Conservation (phyloP, 2,329 filamentous ascomycete genomes). For the Ilyonectria destructans region DNA sequence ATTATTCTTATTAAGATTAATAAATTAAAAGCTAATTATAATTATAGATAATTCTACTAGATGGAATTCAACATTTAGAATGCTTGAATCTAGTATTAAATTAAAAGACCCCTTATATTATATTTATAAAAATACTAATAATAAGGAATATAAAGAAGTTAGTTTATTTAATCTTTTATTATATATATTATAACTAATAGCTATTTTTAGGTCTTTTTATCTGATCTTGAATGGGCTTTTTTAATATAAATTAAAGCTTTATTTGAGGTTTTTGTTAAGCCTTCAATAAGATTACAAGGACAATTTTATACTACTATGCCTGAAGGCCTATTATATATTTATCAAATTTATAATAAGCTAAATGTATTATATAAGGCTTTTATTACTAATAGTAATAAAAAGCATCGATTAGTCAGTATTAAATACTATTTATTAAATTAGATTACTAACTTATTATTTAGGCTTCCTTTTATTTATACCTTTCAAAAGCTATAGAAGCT, state of each 20-base stretch:
- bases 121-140: conserved; percentile 16
- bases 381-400: too few species aligned
- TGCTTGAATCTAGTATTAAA: not conserved
- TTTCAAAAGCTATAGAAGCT: too few species aligned
- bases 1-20: not conserved
- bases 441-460: too few species aligned
- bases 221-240: not conserved
- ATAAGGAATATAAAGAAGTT: not conserved
- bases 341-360: too few species aligned
- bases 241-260: not conserved
- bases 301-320: not conserved
- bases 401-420: too few species aligned
- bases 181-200: conserved; percentile 2
- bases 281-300: not conserved
- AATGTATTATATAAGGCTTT: too few species aligned
- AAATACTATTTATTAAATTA: too few species aligned
- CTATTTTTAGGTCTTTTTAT: conserved; percentile 4
- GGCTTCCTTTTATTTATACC: too few species aligned
- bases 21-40: not conserved
- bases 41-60: conserved; percentile 5
- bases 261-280: not conserved
- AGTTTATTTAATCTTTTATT: conserved; percentile 1
- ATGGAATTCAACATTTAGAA: not conserved
- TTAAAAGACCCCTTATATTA: conserved; percentile 1
- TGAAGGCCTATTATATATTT: too few species aligned